phyloP scores from a whole-genome alignment of 768 basidiomycete genomes.

The Leucocoprinus leucothites region DNA sequence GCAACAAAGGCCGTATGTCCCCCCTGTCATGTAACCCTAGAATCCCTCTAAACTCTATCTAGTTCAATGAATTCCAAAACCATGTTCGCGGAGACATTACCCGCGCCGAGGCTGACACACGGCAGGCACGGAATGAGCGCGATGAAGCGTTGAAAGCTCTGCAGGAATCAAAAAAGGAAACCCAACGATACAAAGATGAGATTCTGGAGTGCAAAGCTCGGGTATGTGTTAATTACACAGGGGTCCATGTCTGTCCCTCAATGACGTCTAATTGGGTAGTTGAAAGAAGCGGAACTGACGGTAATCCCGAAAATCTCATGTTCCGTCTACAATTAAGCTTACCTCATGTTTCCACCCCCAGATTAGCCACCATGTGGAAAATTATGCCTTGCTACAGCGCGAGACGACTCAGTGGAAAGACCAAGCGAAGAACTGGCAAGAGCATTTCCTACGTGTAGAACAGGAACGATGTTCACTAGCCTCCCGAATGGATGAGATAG shows the following conservation, averaged over 20 bases:
- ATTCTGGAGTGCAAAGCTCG: conserved; percentile 34
- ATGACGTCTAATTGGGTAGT: conserved; percentile 26
- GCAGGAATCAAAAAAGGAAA: conserved; percentile 41
- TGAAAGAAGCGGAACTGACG: conserved; percentile 54
- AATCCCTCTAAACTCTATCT: background rate
- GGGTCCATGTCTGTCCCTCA: conserved; percentile 13
- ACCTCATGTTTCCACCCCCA: conserved; percentile 46
- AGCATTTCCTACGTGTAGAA: conserved; percentile 73
- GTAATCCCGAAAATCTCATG: conserved; percentile 27
- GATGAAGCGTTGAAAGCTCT: conserved; percentile 42
- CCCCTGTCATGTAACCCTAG: background rate
- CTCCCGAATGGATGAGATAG: conserved; percentile 55
- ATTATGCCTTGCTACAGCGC: conserved; percentile 57
- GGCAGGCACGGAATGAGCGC: conserved; percentile 47
- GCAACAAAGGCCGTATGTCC: conserved; percentile 11
- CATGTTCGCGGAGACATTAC: conserved; percentile 43
- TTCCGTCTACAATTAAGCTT: background rate
- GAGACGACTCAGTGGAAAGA: conserved; percentile 74
- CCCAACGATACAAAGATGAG: conserved; percentile 47
- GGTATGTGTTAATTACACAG: conserved; percentile 35
- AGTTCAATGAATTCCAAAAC: conserved; percentile 8
- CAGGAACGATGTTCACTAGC: conserved; percentile 60
- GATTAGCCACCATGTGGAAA: conserved; percentile 53
- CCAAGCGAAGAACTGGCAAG: conserved; percentile 76
- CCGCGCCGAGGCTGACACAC: conserved; percentile 41